These are phyloP conservation scores for Hirschioporus abietinus DNA, from an alignment of 768 basidiomycete species.

Conservation along the genomic window DNA sequence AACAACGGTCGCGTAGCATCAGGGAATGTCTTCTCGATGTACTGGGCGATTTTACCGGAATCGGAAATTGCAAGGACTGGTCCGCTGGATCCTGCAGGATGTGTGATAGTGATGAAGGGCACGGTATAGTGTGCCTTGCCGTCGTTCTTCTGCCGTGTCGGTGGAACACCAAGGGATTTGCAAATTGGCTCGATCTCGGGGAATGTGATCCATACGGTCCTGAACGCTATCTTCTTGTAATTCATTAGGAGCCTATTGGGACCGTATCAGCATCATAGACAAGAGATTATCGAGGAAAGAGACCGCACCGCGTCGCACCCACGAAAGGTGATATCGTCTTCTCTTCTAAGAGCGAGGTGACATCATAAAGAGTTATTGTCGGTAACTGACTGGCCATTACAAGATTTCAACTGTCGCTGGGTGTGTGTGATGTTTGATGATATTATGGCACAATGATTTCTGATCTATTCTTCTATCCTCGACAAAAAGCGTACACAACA, in stretches of 20 bases:
- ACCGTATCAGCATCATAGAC: slow-evolving; percentile 2
- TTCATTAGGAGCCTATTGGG: slow-evolving; percentile 59
- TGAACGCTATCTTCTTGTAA: slow-evolving; percentile 65
- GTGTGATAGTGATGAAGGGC: slow-evolving; percentile 59
- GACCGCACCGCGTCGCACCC: slow-evolving; percentile 59
- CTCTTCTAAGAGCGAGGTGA: slow-evolving; percentile 52
- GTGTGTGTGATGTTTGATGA: too few relatives aligned
- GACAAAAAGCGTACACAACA: too few relatives aligned
- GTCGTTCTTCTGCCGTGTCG: slow-evolving; percentile 46
- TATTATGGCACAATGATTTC: too few relatives aligned
- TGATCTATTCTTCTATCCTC: too few relatives aligned
- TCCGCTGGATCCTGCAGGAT: slow-evolving; percentile 34
- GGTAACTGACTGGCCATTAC: too few relatives aligned
- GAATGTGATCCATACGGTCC: slow-evolving; percentile 66
- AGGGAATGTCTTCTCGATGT: slow-evolving; percentile 60
- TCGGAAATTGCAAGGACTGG: slow-evolving; percentile 54
- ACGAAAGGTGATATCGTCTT: slow-evolving; percentile 69
- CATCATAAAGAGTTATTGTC: slow-evolving; percentile 59
- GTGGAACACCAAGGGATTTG: slow-evolving; percentile 52
- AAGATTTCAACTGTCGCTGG: too few relatives aligned
- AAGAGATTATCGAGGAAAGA: not conserved
- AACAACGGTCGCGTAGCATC: slow-evolving; percentile 62
- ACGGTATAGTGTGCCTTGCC: slow-evolving; percentile 62
- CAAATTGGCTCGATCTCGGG: slow-evolving; percentile 61
- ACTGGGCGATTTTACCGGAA: slow-evolving; percentile 59